phyloP scores from a whole-genome alignment of 495 filamentous ascomycete species.

The Cercophora newfieldiana region DNA sequence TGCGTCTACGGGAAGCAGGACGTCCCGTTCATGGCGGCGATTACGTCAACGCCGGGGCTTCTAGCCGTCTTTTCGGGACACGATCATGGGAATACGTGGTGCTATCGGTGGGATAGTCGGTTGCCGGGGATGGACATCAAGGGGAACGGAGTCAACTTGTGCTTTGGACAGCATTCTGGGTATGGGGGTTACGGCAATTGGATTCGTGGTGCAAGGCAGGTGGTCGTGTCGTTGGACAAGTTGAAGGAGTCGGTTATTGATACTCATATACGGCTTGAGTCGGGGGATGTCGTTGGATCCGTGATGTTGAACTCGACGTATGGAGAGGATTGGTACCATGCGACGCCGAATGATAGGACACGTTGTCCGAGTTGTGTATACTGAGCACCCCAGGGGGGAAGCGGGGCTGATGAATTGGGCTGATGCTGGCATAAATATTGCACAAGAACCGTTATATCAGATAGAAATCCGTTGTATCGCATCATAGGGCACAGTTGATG shows the following conservation, averaged over 20 bases:
- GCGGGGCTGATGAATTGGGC: too few relatives aligned
- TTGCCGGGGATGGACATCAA: slow-evolving; percentile 32
- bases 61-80: slow-evolving; percentile 68
- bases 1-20: slow-evolving; percentile 58
- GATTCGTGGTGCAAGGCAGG: slow-evolving; percentile 60
- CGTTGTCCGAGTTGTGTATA: slow-evolving; percentile 14
- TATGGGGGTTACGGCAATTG: slow-evolving; percentile 72
- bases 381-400: too few relatives aligned
- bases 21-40: slow-evolving; percentile 62
- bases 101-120: slow-evolving; percentile 44
- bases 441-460: too few relatives aligned
- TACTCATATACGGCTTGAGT: slow-evolving; percentile 69
- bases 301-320: slow-evolving; percentile 71
- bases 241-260: slow-evolving; percentile 46
- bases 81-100: slow-evolving; percentile 73
- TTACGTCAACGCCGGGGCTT: slow-evolving; percentile 56
- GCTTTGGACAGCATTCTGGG: slow-evolving; percentile 69
- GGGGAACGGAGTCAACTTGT: slow-evolving; percentile 51
- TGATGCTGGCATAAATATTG: too few relatives aligned
- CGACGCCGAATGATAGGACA: slow-evolving; percentile 41
- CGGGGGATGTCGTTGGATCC: slow-evolving; percentile 52
- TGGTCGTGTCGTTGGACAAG: slow-evolving; percentile 46
- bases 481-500: too few relatives aligned
- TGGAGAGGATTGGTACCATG: slow-evolving; percentile 58
- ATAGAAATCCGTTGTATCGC: too few relatives aligned